Evolutionary conservation across 208 protist genomes (phyloP).

Genomic region (Trichomonas tenax): DNA sequence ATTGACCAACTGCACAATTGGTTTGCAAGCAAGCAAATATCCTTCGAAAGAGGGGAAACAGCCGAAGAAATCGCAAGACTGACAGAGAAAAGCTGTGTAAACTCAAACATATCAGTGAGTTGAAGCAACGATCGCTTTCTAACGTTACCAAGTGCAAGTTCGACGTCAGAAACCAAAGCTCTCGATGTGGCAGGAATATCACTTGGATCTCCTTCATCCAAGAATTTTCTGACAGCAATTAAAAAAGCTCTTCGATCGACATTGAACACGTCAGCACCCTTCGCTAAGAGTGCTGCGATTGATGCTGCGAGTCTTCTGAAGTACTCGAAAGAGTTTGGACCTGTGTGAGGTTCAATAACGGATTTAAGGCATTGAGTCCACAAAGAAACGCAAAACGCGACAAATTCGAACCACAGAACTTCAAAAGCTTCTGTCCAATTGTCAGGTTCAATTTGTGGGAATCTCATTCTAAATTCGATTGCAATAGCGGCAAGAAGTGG

Average conservation of each 20-base stretch:
- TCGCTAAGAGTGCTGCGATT: neutral
- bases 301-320: neutral
- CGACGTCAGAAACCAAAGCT: neutral
- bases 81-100: neutral
- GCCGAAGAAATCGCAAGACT: neutral
- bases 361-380: neutral
- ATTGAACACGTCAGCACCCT: neutral
- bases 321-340: conserved; percentile 17
- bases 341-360: neutral
- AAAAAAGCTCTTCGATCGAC: neutral
- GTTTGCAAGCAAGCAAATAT: neutral
- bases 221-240: neutral
- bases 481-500: neutral
- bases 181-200: neutral
- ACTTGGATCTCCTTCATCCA: neutral
- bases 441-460: neutral
- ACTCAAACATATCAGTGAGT: conserved; percentile 7
- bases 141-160: neutral
- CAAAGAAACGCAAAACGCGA: neutral
- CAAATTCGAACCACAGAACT: conserved; percentile 19
- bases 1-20: neutral
- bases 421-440: conserved; percentile 19
- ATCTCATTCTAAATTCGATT: neutral
- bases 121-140: neutral
- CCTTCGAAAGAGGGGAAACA: neutral